Percentiles rank a stretch among this genome's conserved stretches.
These are phyloP conservation scores for Schizophyllum amplum DNA, from an alignment of 1,284 basidiomycete genomes.

Conservation along the genomic window DNA sequence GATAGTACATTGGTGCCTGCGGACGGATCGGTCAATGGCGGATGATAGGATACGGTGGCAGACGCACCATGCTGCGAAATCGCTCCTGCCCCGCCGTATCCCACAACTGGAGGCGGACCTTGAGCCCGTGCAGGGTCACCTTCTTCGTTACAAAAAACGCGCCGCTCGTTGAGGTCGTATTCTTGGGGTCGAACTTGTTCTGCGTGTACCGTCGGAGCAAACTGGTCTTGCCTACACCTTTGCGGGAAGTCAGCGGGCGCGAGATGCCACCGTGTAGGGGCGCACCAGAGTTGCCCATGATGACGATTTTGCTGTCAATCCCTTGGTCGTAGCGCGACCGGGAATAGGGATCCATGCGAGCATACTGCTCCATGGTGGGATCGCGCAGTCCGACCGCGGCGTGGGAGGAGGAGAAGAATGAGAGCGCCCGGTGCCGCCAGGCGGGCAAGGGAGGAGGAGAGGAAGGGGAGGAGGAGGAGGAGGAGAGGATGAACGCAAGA, in stretches of 20 bases:
- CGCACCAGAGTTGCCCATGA: slow-evolving; percentile 90
- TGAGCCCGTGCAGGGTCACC: slow-evolving; percentile 79
- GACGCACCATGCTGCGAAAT: slow-evolving; percentile 83
- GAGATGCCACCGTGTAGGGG: slow-evolving; percentile 9
- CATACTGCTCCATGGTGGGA: slow-evolving; percentile 31
- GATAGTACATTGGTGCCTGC: slow-evolving; percentile 98
- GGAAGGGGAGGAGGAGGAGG: slow-evolving; percentile 17
- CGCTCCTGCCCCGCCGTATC: slow-evolving; percentile 98
- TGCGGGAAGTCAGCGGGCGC: slow-evolving; percentile 6
- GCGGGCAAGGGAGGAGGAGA: slow-evolving; percentile 16
- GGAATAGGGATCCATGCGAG: slow-evolving; percentile 52
- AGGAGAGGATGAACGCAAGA: slow-evolving; percentile 12
- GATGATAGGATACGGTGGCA: slow-evolving; percentile 13
- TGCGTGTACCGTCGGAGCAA: slow-evolving; percentile 90
- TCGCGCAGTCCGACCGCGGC: slow-evolving; percentile 15
- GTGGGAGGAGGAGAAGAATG: slow-evolving; percentile 16
- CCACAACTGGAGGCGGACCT: slow-evolving; percentile 85
- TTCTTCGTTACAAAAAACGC: slow-evolving; percentile 96
- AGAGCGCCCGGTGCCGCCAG: slow-evolving; percentile 15
- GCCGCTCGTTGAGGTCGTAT: slow-evolving; percentile 87
- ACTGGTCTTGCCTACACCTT: slow-evolving; percentile 93
- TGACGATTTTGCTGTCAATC: slow-evolving; percentile 93
- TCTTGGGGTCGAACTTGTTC: slow-evolving; percentile 81
- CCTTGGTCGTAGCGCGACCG: slow-evolving; percentile 65
- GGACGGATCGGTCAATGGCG: slow-evolving; percentile 12